Evolutionary conservation across 257 asterid species (phyloP).

Genomic region (Penstemon barbatus): DNA sequence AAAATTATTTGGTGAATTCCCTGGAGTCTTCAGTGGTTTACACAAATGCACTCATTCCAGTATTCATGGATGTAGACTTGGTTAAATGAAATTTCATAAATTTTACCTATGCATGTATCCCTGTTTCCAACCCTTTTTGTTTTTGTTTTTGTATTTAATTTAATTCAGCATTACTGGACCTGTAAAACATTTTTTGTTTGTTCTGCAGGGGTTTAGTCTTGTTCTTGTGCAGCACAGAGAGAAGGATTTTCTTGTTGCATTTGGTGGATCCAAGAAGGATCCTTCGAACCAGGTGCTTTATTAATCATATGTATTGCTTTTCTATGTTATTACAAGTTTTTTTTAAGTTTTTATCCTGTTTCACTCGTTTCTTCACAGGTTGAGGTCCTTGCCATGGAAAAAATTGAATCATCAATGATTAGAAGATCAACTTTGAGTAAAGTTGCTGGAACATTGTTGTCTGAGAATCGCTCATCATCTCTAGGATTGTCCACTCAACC

Average conservation of each 20-base stretch:
- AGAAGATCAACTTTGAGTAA: slow-evolving; percentile 81
- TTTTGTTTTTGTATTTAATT: no score
- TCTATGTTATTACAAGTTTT: slow-evolving; percentile 14
- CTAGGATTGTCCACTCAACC: slow-evolving; percentile 49
- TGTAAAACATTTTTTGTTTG: slow-evolving; percentile 24
- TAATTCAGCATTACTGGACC: neutral
- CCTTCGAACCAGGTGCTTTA: slow-evolving; percentile 79
- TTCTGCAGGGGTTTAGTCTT: slow-evolving; percentile 89
- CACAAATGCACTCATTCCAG: neutral
- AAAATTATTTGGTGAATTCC: neutral
- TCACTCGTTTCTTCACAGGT: slow-evolving; percentile 48
- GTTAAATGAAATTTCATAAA: slow-evolving; percentile 7
- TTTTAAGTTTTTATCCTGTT: slow-evolving; percentile 17
- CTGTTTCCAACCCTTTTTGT: neutral
- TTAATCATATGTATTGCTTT: slow-evolving; percentile 16
- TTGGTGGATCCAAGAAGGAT: slow-evolving; percentile 96
- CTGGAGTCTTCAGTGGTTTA: slow-evolving; percentile 1
- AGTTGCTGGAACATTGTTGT: slow-evolving; percentile 70
- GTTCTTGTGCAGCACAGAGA: slow-evolving; percentile 90
- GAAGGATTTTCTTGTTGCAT: slow-evolving; percentile 92
- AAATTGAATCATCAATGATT: slow-evolving; percentile 60
- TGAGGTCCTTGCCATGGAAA: slow-evolving; percentile 87
- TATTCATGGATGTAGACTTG: slow-evolving; percentile 17
- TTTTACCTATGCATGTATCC: neutral
- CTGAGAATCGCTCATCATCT: slow-evolving; percentile 52